Evolutionary conservation across 306 rosid genomes (phyloP), one percentile per base, ranked within the genome.

Genomic region (Lathyrus sativus): DNA sequence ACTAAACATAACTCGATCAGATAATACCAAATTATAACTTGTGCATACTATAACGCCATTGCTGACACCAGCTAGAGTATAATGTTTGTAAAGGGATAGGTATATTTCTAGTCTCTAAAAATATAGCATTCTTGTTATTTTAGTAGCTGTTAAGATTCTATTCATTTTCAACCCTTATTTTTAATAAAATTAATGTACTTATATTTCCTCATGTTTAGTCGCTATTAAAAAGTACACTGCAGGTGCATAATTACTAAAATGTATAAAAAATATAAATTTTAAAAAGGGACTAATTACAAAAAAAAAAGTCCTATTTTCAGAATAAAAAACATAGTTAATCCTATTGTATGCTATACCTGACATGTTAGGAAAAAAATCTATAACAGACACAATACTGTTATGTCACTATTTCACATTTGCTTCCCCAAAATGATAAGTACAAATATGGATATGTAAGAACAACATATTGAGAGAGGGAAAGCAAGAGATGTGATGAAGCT

Each of bases 381-480:
- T 15, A 19, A 48, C 54, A 7, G 6, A 58, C 74, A 67, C 73
- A 58, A 58, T 63, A 63, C 60, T 41, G 62, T 44, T 4, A n/a
- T 13, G 33, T 22, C 67, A 63, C 80, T 43, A 12, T 53, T 58
- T 26, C 4, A 26, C 3, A 26, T 26, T 26, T 26, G 22, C 14
- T 62, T 54, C 67, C 71, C 42, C 22, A 24, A 56, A 64, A 48
- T 58, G 33, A 58, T 17, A 62, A 62, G 17, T 31, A 9, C 51
- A 31, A 49, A 38, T 45, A 10, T 44, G 5, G 39, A 15, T 31
- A 29, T 24, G 18, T 31, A 11, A 56, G 33, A 33, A 53, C 26
- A 53, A 53, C 35, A 53, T 4, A 53, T 33, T 33, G 59, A 22
- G 26, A 24, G 13, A 45, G 51, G 14, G 51, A 13, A 45, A 45